These are phyloP conservation scores for Pelargonium australe DNA, from an alignment of 441 rosid species.

Conservation along the genomic window DNA sequence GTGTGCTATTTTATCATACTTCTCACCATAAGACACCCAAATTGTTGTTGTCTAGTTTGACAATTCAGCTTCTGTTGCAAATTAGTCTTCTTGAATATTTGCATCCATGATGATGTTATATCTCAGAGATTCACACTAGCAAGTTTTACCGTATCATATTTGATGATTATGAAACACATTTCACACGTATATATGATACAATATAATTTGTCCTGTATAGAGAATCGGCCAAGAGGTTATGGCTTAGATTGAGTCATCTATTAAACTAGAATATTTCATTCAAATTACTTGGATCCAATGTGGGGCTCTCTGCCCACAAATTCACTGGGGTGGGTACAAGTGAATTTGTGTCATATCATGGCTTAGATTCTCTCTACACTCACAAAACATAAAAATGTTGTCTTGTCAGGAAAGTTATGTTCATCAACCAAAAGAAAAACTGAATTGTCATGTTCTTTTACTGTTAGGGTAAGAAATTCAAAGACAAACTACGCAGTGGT, in stretches of 20 bases:
- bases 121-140: not conserved
- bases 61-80: not conserved
- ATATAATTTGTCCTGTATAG: too few relatives aligned
- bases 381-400: too few relatives aligned
- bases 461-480: conserved; percentile 86
- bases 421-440: not conserved
- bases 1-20: not conserved
- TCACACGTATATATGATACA: too few relatives aligned
- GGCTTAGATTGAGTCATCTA: too few relatives aligned
- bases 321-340: too few relatives aligned
- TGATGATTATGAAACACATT: not conserved
- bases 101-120: not conserved
- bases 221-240: too few relatives aligned
- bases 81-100: not conserved
- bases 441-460: not conserved
- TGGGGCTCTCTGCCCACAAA: too few relatives aligned
- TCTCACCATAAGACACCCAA: not conserved
- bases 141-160: not conserved
- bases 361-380: too few relatives aligned
- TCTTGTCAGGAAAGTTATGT: not conserved
- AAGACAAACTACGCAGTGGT: conserved; percentile 47
- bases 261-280: too few relatives aligned
- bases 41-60: not conserved
- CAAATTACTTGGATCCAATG: too few relatives aligned
- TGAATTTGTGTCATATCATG: too few relatives aligned